Base-by-base conservation (phyloP, 441 rosid genomes). In the Jatropha podagrica region DNA sequence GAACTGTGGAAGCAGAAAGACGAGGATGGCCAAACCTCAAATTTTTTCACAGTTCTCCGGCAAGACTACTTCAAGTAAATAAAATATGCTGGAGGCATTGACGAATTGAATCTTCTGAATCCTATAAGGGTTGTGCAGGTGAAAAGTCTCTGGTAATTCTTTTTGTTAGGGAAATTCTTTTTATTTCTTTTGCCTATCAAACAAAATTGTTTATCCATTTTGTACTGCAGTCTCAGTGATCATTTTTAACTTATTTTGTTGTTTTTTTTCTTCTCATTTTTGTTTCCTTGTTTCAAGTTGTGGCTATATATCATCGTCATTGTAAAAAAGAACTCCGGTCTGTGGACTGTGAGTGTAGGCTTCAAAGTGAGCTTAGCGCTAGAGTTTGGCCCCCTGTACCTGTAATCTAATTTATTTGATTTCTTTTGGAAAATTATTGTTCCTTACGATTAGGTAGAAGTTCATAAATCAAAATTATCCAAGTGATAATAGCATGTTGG, bases 31-130 rank as follows among this genome's bases (percentile, higher is more conserved):
- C 51, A 84, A 65, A 41, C 83, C 1, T 80, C 88, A 11, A 74
- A 74, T 76, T 81, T 84, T 27, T 11, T 85, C 72, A 78, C 86
- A 2, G 51, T 82, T 78, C 74, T 88, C 18, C 83, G 79, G 66
- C 90, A 70, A 54, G 90, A 88, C 79, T 83, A 88, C 74, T 88
- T 88, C 88, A 85, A 80, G 77, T 88, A 48, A 84, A 72, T 70
- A 62, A 15, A 26, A 46, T 40, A 74, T 23, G 48, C 11, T 49
- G n/a, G 49, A 3, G 76, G 65, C 58, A 62, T 54, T 18, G 4
- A 60, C 66, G 54, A 71, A 73, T 69, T 60, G 54, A 42, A 40
- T 74, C 51, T 32, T 58, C 68, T 60, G 55, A 52, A 63, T 52
- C 73, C 32, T 62, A 54, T 40, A 46, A 23, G 54, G 58, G 64